These are phyloP conservation scores for Apiosordaria backusii DNA, from an alignment of 495 filamentous ascomycete genomes.

Conservation along the genomic window DNA sequence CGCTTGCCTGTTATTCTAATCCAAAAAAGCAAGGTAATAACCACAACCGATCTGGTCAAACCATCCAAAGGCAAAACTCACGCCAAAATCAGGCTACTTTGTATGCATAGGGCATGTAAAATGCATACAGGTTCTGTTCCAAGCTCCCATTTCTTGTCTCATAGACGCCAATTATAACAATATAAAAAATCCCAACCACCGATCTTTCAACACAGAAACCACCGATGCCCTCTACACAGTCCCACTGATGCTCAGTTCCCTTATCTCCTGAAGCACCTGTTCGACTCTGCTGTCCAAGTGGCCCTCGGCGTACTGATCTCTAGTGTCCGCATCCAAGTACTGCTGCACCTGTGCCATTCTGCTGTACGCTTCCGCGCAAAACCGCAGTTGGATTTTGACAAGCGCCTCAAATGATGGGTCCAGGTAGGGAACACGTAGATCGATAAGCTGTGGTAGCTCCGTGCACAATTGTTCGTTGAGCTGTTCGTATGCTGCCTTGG, in stretches of 20 bases:
- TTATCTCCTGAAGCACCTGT: slow-evolving; percentile 93
- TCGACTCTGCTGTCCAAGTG: slow-evolving; percentile 90
- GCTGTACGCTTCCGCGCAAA: slow-evolving; percentile 95
- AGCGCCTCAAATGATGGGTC: slow-evolving; percentile 96
- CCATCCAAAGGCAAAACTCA: neutral
- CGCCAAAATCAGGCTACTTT: neutral
- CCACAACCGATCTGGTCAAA: neutral
- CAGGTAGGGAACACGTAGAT: slow-evolving; percentile 92
- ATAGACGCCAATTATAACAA: slow-evolving; percentile 8
- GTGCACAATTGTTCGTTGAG: slow-evolving; percentile 91
- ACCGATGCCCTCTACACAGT: slow-evolving; percentile 42
- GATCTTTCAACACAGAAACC: neutral
- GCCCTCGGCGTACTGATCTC: slow-evolving; percentile 93
- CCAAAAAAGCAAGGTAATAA: neutral
- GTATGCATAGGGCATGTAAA: neutral
- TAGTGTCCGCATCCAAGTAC: slow-evolving; percentile 92
- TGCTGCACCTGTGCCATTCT: slow-evolving; percentile 99
- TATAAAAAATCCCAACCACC: neutral
- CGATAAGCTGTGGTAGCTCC: slow-evolving; percentile 96
- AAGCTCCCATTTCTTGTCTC: neutral
- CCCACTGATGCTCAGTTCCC: slow-evolving; percentile 85
- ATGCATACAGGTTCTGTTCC: neutral
- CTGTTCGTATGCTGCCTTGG: slow-evolving; percentile 88
- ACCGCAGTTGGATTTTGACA: slow-evolving; percentile 96
- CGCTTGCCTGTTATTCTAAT: neutral